Evolutionary conservation across 306 rosid genomes (phyloP).

Genomic region (Cucurbita ficifolia): DNA sequence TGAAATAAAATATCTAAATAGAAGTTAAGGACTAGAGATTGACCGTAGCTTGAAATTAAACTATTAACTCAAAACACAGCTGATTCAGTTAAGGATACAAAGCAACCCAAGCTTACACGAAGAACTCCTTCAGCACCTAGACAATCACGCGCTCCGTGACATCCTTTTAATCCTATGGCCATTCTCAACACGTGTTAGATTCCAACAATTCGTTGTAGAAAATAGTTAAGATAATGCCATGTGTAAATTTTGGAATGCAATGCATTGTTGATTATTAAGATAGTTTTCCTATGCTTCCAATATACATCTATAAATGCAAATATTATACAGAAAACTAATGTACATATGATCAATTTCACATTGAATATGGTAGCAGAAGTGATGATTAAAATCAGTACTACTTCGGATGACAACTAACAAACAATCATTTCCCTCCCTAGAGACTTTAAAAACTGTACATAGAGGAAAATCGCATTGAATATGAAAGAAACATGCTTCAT

Average conservation of each 20-base stretch:
- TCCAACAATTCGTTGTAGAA: background rate
- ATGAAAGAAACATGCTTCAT: background rate
- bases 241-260: background rate
- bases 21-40: slow-evolving; percentile 41
- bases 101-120: slow-evolving; percentile 93
- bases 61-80: background rate
- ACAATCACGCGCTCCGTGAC: slow-evolving; percentile 52
- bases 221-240: background rate
- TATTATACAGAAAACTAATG: background rate
- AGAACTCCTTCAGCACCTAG: slow-evolving; percentile 86
- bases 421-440: background rate
- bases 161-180: slow-evolving; percentile 51
- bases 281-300: background rate
- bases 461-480: background rate
- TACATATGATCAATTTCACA: background rate
- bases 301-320: background rate
- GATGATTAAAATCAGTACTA: background rate
- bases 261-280: background rate
- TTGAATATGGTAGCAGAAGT: background rate
- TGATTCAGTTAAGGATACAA: slow-evolving; percentile 50
- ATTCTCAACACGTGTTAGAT: background rate
- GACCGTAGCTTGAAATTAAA: background rate
- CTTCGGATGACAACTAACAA: background rate
- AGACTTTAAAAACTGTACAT: background rate
- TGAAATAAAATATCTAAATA: slow-evolving; percentile 53